These are phyloP conservation scores for Cadophora sp. DNA, from an alignment of 2,329 filamentous ascomycete genomes.

Conservation along the genomic window DNA sequence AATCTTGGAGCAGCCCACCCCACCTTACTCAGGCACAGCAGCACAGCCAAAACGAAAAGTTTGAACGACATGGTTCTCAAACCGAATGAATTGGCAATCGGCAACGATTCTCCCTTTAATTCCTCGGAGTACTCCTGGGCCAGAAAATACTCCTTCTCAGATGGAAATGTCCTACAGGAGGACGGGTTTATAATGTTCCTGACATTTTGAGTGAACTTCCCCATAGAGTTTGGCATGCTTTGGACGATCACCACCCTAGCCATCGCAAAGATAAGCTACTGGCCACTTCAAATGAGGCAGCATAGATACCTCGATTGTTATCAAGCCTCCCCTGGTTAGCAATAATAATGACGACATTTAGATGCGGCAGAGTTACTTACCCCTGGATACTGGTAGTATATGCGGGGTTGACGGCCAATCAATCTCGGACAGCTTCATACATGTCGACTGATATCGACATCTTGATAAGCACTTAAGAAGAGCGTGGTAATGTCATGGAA, in stretches of 20 bases:
- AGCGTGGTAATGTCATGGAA: not conserved
- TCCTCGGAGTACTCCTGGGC: not conserved
- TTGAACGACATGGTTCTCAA: conserved; percentile 17
- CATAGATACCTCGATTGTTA: conserved; percentile 4
- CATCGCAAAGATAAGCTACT: conserved; percentile 16
- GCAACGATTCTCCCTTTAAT: not conserved
- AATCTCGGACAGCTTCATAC: conserved; percentile 13
- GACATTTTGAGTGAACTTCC: conserved; percentile 17
- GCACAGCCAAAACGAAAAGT: conserved; percentile 7
- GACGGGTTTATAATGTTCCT: not conserved
- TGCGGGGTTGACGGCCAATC: conserved; percentile 1
- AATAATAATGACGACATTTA: conserved; percentile 23
- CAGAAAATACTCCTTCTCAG: not conserved
- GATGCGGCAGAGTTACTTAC: not conserved
- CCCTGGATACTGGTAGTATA: not conserved
- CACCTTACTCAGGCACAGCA: conserved; percentile 17
- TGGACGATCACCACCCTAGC: conserved; percentile 7
- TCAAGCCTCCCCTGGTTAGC: not conserved
- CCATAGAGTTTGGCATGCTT: conserved; percentile 8
- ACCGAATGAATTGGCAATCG: not conserved
- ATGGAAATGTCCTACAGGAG: no score
- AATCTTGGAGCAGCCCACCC: conserved; percentile 3
- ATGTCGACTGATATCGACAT: conserved; percentile 1
- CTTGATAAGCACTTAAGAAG: not conserved
- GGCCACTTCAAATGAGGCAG: conserved; percentile 8